These are phyloP conservation scores for Talaromyces stipitatus DNA, from an alignment of 495 filamentous ascomycete species.

Conservation along the genomic window DNA sequence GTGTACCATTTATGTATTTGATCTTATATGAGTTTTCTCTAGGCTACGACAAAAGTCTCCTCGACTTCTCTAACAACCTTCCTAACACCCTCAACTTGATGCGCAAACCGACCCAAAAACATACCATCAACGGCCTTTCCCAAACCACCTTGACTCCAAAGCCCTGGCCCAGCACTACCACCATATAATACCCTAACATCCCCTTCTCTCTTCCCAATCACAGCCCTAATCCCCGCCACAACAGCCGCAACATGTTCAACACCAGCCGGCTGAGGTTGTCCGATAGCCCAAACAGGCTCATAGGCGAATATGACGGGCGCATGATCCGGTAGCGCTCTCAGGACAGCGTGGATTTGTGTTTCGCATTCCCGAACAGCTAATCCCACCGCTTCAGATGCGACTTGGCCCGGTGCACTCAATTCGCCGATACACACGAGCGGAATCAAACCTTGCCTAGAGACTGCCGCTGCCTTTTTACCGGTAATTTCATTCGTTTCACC, in stretches of 20 bases:
- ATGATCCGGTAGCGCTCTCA: conserved; percentile 47
- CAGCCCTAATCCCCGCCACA: conserved; percentile 49
- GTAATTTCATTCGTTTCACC: conserved; percentile 60
- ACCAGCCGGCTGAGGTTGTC: conserved; percentile 60
- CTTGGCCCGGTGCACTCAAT: conserved; percentile 33
- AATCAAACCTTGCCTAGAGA: conserved; percentile 57
- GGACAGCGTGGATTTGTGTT: conserved; percentile 52
- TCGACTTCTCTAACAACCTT: conserved; percentile 64
- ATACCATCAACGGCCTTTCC: conserved; percentile 68
- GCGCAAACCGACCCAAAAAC: conserved; percentile 76
- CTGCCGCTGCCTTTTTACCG: conserved; percentile 59
- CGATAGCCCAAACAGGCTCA: conserved; percentile 88
- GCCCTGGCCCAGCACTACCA: conserved; percentile 70
- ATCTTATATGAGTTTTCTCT: neutral
- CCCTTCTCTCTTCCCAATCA: conserved; percentile 36
- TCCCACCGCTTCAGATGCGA: conserved; percentile 45
- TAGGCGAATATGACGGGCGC: conserved; percentile 76
- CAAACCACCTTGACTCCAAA: conserved; percentile 53
- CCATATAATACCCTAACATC: conserved; percentile 66
- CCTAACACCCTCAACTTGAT: conserved; percentile 60
- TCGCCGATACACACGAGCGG: conserved; percentile 81
- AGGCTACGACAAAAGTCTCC: conserved; percentile 21
- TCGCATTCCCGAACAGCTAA: conserved; percentile 57
- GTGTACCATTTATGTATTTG: conserved; percentile 1
- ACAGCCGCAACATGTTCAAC: conserved; percentile 66